Percentiles rank a stretch among this genome's conserved stretches.
Evolutionary conservation across 1,284 basidiomycete species (phyloP).

Genomic region (Ustilago cynodontis): DNA sequence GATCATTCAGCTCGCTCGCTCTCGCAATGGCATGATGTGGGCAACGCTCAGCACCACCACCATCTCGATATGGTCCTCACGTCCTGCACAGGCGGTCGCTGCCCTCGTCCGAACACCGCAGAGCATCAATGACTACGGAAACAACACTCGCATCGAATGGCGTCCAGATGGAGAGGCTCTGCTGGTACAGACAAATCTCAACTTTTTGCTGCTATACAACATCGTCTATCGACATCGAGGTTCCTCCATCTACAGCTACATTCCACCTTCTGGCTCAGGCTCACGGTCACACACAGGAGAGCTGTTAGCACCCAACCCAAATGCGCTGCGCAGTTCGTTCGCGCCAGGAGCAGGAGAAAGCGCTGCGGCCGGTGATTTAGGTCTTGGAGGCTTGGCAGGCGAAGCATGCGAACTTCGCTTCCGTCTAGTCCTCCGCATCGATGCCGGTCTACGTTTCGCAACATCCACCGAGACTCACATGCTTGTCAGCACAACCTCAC

Average conservation of each 20-base stretch:
- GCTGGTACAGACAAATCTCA: constrained; percentile 49
- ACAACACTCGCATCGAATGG: constrained; percentile 59
- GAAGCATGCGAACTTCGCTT: constrained; percentile 57
- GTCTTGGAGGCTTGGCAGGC: constrained; percentile 45
- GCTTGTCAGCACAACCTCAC: constrained; percentile 60
- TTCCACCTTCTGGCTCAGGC: constrained; percentile 52
- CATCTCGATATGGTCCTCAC: constrained; percentile 59
- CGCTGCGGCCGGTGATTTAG: constrained; percentile 41
- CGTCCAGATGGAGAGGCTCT: constrained; percentile 54
- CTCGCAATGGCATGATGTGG: constrained; percentile 61
- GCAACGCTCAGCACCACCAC: constrained; percentile 49
- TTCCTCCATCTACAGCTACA: constrained; percentile 56
- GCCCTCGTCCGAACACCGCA: constrained; percentile 57
- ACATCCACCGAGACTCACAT: constrained; percentile 54
- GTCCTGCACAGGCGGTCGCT: constrained; percentile 64
- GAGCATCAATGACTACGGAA: constrained; percentile 63
- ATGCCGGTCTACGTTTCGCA: constrained; percentile 60
- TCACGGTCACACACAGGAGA: constrained; percentile 47
- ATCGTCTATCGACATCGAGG: constrained; percentile 42
- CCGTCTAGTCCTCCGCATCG: constrained; percentile 61
- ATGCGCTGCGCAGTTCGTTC: constrained; percentile 54
- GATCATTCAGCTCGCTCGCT: constrained; percentile 52
- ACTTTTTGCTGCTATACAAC: constrained; percentile 55
- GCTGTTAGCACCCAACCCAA: constrained; percentile 46
- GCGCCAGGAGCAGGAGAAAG: constrained; percentile 61